These are phyloP conservation scores for Exophiala phaeomuriformis DNA, from an alignment of 2,329 filamentous ascomycete genomes.

Conservation along the genomic window DNA sequence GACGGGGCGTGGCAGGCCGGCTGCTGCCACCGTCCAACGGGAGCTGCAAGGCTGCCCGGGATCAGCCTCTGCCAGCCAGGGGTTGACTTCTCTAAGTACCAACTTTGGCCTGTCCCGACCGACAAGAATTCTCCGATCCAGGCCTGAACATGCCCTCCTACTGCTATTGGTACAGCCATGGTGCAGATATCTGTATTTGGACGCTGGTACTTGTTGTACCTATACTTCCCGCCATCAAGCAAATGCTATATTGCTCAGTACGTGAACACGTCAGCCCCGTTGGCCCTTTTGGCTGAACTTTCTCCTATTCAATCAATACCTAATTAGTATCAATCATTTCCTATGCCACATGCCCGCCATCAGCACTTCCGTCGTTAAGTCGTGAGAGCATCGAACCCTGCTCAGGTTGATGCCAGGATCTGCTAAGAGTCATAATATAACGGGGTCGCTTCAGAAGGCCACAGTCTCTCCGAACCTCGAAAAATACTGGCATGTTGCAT, in stretches of 20 bases:
- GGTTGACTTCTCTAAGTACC: background rate
- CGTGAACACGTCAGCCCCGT: too few relatives aligned
- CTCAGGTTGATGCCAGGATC: too few relatives aligned
- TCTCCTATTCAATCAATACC: too few relatives aligned
- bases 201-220: too few relatives aligned
- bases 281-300: too few relatives aligned
- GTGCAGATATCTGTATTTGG: background rate
- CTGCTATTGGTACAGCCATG: background rate
- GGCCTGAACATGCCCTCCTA: background rate
- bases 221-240: too few relatives aligned
- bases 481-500: slow-evolving; percentile 24
- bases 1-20: background rate
- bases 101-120: background rate
- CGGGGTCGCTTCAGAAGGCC: slow-evolving; percentile 19
- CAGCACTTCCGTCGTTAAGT: too few relatives aligned
- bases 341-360: too few relatives aligned
- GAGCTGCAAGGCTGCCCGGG: background rate
- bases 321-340: too few relatives aligned
- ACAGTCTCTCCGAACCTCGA: slow-evolving; percentile 20
- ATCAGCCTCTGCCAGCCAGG: background rate
- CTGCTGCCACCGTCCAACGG: background rate
- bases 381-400: too few relatives aligned
- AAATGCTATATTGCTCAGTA: too few relatives aligned
- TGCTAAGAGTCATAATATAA: background rate
- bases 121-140: background rate